Evolutionary conservation across 129 eudicot species (phyloP), one percentile per base, ranked within the genome.

Genomic region (Artemisia annua): DNA sequence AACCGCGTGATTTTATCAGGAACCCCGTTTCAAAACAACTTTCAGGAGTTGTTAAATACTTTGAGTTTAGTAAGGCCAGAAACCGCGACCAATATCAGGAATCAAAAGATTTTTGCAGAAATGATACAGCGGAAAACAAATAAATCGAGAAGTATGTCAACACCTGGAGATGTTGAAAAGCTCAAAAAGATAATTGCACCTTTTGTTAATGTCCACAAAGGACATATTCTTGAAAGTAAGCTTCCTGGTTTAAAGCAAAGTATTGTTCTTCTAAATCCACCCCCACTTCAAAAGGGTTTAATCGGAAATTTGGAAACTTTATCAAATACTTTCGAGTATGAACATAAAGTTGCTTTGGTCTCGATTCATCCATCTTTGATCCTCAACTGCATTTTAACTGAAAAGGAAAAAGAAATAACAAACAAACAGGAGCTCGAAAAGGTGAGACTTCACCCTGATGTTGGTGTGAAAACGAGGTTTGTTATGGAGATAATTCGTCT

Each of bases 21-120:
- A 70, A 95, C 97, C 3, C 96, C 89, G 0, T 95, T 88, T 35
- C 97, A 95, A 77, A 95, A 90, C 78, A 89, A 90, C 66, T 85
- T 90, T 5, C 22, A 32, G 48, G 97, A 95, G 69, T 81, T 88
- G 2, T 86, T 79, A 73, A 95, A 90, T 76, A 83, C 83, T 0
- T 19, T 95, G 20, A 77, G 75, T 2, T 26, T 88, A 11, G 91
- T 88, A 1, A 87, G 91, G 17, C 94, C 97, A 2, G 54, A 26
- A 1, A 43, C 64, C 10, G 89, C 85, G 1, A 60, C 24, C 0
- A 63, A 11, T 9, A 79, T 82, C 28, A 18, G 32, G 9, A 75
- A 78, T 1, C 68, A 85, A 8, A 78, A 35, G 69, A 35, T 32
- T 3, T 83, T 81, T 72, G 66, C 60, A 3, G 83, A 69, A 43